These are phyloP conservation scores for Solanum tarijense DNA, from an alignment of 257 asterid species.

Conservation along the genomic window DNA sequence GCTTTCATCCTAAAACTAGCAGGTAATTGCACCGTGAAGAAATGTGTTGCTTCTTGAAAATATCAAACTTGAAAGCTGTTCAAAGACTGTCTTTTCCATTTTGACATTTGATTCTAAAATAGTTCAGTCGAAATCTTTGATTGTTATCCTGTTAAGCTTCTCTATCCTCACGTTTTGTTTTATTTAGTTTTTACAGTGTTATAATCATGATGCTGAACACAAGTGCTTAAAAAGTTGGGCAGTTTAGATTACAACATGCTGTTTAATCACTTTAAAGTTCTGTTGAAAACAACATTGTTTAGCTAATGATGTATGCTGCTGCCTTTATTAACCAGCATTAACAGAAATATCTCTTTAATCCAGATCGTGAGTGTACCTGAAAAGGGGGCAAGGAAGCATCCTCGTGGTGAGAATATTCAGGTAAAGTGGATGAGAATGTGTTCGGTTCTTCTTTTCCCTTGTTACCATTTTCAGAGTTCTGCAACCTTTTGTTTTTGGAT, in stretches of 20 bases:
- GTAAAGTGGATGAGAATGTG: constrained; percentile 20
- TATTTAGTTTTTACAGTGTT: neutral
- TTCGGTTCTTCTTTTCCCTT: constrained; percentile 1
- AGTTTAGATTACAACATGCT: neutral
- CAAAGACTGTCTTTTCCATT: neutral
- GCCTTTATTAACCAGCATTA: neutral
- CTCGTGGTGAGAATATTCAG: constrained; percentile 89
- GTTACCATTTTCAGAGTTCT: neutral
- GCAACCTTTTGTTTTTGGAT: neutral
- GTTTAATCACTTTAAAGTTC: neutral
- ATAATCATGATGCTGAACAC: neutral
- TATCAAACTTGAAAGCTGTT: neutral
- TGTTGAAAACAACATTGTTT: neutral
- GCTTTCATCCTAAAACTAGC: neutral
- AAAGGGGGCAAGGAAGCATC: constrained; percentile 90
- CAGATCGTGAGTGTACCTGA: constrained; percentile 95
- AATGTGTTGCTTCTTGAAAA: neutral
- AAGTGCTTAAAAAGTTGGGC: neutral
- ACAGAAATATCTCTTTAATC: constrained; percentile 5
- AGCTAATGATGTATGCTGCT: neutral
- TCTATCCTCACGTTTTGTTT: neutral
- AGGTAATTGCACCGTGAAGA: neutral
- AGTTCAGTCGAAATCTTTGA: neutral
- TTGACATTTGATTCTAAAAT: neutral
- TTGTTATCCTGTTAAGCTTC: neutral